Evolutionary conservation across 805 yeast species (phyloP).

Genomic region (Starmerella apicola): DNA sequence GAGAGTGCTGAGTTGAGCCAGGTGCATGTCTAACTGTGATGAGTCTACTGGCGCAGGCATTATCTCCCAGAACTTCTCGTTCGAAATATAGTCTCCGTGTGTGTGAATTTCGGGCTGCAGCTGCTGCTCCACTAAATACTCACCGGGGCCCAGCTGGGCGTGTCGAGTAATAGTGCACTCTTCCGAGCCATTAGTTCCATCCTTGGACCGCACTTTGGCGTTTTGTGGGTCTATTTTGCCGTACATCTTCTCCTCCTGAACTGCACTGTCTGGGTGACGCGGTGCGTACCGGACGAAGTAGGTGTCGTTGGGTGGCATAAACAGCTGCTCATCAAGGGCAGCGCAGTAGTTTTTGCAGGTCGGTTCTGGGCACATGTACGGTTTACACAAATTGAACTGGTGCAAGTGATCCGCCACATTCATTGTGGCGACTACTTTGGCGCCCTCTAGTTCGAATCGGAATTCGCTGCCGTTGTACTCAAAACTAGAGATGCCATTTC

Average conservation of each 20-base stretch:
- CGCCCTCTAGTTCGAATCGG: constrained; percentile 16
- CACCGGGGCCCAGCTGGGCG: constrained; percentile 2
- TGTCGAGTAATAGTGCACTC: background rate
- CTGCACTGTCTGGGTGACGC: background rate
- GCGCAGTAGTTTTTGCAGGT: constrained; percentile 13
- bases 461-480: constrained; percentile 10
- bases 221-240: no score
- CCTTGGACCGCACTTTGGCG: background rate
- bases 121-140: constrained; percentile 7
- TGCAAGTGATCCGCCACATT: constrained; percentile 12
- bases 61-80: constrained; percentile 10
- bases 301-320: constrained; percentile 9
- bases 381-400: constrained; percentile 8
- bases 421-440: constrained; percentile 9
- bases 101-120: background rate
- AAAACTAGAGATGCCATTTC: constrained; percentile 11
- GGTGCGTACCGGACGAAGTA: constrained; percentile 12
- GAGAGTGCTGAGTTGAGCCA: constrained; percentile 15
- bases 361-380: constrained; percentile 10
- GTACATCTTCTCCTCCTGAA: background rate
- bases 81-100: constrained; percentile 5
- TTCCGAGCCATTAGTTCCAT: background rate
- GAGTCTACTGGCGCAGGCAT: constrained; percentile 17
- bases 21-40: constrained; percentile 18
- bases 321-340: constrained; percentile 16